These are phyloP conservation scores for Cordyceps militaris DNA, from an alignment of 2,329 filamentous ascomycete genomes.

Conservation along the genomic window DNA sequence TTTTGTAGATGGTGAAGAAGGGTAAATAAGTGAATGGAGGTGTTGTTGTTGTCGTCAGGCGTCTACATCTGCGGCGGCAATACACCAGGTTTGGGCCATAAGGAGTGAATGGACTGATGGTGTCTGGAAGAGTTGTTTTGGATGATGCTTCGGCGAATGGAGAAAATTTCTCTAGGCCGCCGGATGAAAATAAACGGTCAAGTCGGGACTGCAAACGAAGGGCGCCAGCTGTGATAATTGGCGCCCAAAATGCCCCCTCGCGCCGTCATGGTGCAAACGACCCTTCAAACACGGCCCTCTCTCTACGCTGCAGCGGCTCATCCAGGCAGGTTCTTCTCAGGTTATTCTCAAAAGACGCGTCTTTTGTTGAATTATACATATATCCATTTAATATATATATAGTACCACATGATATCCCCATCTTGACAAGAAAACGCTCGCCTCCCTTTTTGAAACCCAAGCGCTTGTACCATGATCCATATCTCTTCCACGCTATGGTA, in stretches of 20 bases:
- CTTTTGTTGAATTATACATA: constrained; percentile 4
- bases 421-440: not conserved
- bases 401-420: constrained; percentile 3
- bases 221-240: not conserved
- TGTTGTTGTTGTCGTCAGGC: not conserved
- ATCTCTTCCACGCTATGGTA: not conserved
- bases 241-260: not conserved
- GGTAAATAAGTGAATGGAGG: not conserved
- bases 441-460: not conserved
- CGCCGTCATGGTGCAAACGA: not conserved
- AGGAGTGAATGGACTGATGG: not conserved
- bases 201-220: not conserved
- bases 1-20: not conserved
- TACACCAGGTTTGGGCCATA: not conserved
- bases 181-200: not conserved
- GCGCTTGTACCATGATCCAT: not conserved
- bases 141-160: not conserved
- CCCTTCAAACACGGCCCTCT: not conserved
- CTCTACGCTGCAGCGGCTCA: not conserved
- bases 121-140: not conserved
- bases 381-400: not conserved
- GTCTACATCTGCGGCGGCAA: not conserved
- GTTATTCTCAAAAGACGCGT: not conserved
- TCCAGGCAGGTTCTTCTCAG: not conserved
- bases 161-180: not conserved